Percentiles rank a stretch among this genome's conserved stretches.
Evolutionary conservation across 2,329 filamentous ascomycete species (phyloP).

Genomic region (Aspergillus uvarum): DNA sequence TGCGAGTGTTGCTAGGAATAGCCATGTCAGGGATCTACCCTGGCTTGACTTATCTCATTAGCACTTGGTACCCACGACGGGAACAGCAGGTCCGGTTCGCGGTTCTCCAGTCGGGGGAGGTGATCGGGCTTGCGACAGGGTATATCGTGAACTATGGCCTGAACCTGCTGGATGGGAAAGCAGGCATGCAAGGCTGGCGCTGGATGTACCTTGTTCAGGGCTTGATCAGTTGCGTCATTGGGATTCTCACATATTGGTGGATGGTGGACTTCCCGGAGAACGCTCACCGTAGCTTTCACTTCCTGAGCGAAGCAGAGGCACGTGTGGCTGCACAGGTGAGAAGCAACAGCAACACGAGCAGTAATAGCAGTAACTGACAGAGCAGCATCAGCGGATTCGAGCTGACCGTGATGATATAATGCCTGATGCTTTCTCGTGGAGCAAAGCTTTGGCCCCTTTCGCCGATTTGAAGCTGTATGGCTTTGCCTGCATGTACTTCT

Average conservation of each 20-base stretch:
- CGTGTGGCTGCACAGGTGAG: conserved; percentile 49
- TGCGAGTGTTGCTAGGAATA: conserved; percentile 65
- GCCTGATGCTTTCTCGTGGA: conserved; percentile 57
- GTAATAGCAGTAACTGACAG: no score
- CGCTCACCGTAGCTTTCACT: conserved; percentile 56
- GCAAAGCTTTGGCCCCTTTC: conserved; percentile 57
- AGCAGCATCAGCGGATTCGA: conserved; percentile 51
- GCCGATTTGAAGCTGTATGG: conserved; percentile 63
- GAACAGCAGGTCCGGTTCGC: conserved; percentile 68
- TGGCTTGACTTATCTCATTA: conserved; percentile 48
- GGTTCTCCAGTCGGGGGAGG: conserved; percentile 63
- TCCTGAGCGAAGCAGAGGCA: conserved; percentile 58
- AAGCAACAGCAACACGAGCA: no score
- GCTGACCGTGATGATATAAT: conserved; percentile 61
- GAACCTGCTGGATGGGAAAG: conserved; percentile 60
- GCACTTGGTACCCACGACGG: conserved; percentile 61
- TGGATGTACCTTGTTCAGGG: conserved; percentile 71
- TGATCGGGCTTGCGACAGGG: conserved; percentile 64
- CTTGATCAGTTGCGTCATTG: conserved; percentile 58
- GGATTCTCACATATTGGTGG: conserved; percentile 65
- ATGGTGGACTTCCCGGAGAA: conserved; percentile 69
- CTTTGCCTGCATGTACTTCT: conserved; percentile 64
- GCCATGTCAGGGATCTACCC: conserved; percentile 54
- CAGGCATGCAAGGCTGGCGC: conserved; percentile 62
- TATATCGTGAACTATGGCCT: conserved; percentile 68